Conservation (phyloP, 805 yeast species). For the Zygosaccharomyces siamensis region DNA sequence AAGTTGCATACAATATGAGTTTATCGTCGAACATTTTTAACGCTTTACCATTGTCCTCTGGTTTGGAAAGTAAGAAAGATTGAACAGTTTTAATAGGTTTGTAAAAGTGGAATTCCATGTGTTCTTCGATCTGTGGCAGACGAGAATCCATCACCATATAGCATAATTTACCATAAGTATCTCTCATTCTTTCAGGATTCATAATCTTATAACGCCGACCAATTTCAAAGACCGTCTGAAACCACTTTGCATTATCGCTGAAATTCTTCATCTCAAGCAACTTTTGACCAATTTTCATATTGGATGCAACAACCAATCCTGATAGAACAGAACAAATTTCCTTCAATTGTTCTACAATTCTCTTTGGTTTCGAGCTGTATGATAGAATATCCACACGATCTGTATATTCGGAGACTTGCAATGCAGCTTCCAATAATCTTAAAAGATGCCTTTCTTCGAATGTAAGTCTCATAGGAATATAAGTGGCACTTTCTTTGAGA, state of each 20-base stretch:
- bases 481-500: constrained; percentile 44
- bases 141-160: constrained; percentile 85
- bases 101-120: constrained; percentile 71
- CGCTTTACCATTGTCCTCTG: constrained; percentile 36
- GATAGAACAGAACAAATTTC: constrained; percentile 77
- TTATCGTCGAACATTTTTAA: constrained; percentile 52
- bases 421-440: constrained; percentile 66
- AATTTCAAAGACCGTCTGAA: constrained; percentile 63
- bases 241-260: constrained; percentile 68
- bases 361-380: constrained; percentile 60
- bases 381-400: constrained; percentile 70
- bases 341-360: constrained; percentile 65
- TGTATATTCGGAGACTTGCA: constrained; percentile 74
- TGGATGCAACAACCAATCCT: constrained; percentile 73
- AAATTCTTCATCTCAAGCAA: constrained; percentile 64
- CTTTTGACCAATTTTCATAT: constrained; percentile 62
- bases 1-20: constrained; percentile 57
- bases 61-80: constrained; percentile 41
- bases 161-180: constrained; percentile 71
- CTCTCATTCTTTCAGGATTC: constrained; percentile 81
- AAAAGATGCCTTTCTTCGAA: constrained; percentile 64
- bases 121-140: constrained; percentile 61
- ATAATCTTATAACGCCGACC: constrained; percentile 78
- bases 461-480: constrained; percentile 65
- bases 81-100: constrained; percentile 65